phyloP scores from a whole-genome alignment of 768 basidiomycete genomes.

The Leccinum obscurum region DNA sequence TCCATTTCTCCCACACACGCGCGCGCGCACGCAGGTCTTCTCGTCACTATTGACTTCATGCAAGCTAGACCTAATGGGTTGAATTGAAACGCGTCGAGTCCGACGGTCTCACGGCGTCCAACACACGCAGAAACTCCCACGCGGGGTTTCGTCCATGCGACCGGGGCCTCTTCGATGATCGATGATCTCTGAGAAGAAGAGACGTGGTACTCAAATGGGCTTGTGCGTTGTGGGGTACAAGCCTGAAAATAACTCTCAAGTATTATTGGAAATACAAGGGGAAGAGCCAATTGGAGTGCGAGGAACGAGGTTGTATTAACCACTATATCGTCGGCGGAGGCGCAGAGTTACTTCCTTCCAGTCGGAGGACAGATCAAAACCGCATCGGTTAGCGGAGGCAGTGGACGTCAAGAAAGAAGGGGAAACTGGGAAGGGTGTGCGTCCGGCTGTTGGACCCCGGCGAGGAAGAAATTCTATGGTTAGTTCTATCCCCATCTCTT shows the following conservation, averaged over 20 bases:
- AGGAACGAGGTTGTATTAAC: too few species aligned
- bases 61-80: conserved; percentile 7
- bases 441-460: neutral
- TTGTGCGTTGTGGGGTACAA: neutral
- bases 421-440: neutral
- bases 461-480: neutral
- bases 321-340: neutral
- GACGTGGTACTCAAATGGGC: too few species aligned
- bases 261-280: neutral
- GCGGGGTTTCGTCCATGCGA: neutral
- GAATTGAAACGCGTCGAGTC: conserved; percentile 12
- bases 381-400: neutral
- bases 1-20: neutral
- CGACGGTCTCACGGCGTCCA: neutral
- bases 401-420: neutral
- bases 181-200: neutral
- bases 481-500: neutral
- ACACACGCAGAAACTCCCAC: neutral
- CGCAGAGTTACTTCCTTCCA: neutral
- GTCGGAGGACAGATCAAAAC: neutral
- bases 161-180: neutral
- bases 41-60: neutral
- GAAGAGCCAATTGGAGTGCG: neutral
- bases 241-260: neutral
- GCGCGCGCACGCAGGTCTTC: neutral